Evolutionary conservation across 345 rosid species (phyloP), one percentile per base, ranked within the genome.

Genomic region (Ceriops tagal): DNA sequence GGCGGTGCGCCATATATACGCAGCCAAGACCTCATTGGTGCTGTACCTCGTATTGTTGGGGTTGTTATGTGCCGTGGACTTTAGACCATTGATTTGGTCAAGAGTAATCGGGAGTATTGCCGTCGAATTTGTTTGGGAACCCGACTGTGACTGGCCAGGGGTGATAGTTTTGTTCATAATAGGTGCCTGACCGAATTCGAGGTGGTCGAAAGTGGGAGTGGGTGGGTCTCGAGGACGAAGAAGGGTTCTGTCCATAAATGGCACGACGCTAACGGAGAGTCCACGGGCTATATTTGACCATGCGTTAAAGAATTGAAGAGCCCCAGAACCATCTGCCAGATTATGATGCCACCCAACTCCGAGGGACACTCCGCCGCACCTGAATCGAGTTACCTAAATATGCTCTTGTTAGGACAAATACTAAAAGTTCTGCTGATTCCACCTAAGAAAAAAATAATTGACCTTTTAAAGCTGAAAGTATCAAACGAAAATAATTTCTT

Each of bases 1-100:
- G 0, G 22, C 47, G 21, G 67, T 61, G 0, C 71, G 66, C 85
- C 85, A 79, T 11, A 73, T 62, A 15, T 76, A 74, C 0, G 79
- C 75, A 0, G 74, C 59, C 5, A 82, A 32, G 46, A 63, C 55
- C 53, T 59, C 53, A 8, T 57, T 63, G 7, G 61, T 73, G 55
- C 67, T 73, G 27, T 20, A 71, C 15, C 47, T 15, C 4, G 18
- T 15, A 15, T 66, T 26, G 28, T 1, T 11, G n/a, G 11, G 58
- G 10, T 16, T 20, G 1, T 2, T 24, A 10, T 24, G 55, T 5
- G 51, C n/a, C 67, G 9, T 35, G 7, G 30, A 55, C 28, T 20
- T 66, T 22, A 73, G 31, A 3, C 43, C 28, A 3, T 26, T 28
- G 1, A 73, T 30, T 28, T 66, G 66, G 5, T 34, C 60, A 3